These are phyloP conservation scores for Rhizophagus prolifer DNA, from an alignment of 192 early-diverging fungal species.

Conservation along the genomic window DNA sequence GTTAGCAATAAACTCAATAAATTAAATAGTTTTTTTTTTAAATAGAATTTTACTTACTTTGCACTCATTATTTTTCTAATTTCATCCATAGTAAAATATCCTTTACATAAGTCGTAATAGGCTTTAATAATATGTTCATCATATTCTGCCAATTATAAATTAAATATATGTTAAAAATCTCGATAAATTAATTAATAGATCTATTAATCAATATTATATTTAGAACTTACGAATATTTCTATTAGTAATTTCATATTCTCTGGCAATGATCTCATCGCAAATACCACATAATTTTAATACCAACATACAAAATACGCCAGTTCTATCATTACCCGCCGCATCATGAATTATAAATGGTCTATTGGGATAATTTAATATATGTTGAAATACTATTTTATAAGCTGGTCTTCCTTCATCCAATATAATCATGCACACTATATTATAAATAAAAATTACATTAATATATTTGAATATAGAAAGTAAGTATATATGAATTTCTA, in stretches of 20 bases:
- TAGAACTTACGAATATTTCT: background rate
- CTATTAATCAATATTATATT: background rate
- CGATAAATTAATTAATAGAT: background rate
- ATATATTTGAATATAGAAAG: background rate
- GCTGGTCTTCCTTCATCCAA: slow-evolving; percentile 42
- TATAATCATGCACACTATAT: slow-evolving; percentile 44
- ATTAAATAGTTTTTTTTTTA: background rate
- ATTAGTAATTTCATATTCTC: slow-evolving; percentile 60
- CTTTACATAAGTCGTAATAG: background rate
- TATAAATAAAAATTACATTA: background rate
- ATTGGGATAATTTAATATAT: slow-evolving; percentile 44
- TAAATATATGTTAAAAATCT: background rate
- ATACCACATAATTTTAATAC: slow-evolving; percentile 62
- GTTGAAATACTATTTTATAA: slow-evolving; percentile 45
- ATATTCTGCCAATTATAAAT: background rate
- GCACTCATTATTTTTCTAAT: background rate
- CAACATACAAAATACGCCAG: slow-evolving; percentile 60
- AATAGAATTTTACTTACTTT: background rate
- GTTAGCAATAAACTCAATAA: background rate
- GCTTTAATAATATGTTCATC: background rate
- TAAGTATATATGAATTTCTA: background rate
- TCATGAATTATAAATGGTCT: slow-evolving; percentile 62
- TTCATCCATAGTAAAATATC: background rate
- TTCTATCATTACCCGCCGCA: slow-evolving; percentile 68
- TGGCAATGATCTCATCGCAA: slow-evolving; percentile 63